Conservation (phyloP, 306 rosid genomes). For the Vicia sativa region DNA sequence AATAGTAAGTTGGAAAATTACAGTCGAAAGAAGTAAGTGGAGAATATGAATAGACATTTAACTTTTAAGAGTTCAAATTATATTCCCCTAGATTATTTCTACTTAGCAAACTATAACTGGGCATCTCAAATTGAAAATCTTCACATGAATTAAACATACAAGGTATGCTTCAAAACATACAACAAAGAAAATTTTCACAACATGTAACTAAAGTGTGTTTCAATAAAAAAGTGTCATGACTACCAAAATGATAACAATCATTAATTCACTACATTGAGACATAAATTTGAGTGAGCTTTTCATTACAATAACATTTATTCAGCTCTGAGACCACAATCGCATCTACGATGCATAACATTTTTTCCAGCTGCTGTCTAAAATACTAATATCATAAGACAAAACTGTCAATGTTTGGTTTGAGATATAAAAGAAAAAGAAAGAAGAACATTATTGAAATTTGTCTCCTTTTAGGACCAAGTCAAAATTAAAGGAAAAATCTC, state of each 20-base stretch:
- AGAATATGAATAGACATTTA: not conserved
- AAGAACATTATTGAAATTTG: too few relatives aligned
- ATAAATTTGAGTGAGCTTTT: too few relatives aligned
- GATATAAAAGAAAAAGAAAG: too few relatives aligned
- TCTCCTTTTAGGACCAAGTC: too few relatives aligned
- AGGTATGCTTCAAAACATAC: too few relatives aligned
- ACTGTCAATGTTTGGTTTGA: too few relatives aligned
- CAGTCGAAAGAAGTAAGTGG: constrained; percentile 3
- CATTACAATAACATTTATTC: too few relatives aligned
- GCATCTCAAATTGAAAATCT: constrained; percentile 13
- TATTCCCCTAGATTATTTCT: constrained; percentile 5
- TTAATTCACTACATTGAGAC: too few relatives aligned
- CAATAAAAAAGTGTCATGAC: not conserved
- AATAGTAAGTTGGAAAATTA: constrained; percentile 4
- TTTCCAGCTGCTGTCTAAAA: too few relatives aligned
- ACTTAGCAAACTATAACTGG: not conserved
- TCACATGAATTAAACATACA: constrained; percentile 26
- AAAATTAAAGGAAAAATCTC: not conserved
- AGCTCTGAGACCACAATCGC: too few relatives aligned
- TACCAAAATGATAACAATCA: not conserved
- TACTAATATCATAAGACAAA: too few relatives aligned
- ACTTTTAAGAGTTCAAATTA: constrained; percentile 7
- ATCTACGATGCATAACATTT: too few relatives aligned
- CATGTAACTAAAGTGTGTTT: not conserved
- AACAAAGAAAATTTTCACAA: not conserved